These are phyloP conservation scores for Bifiguratus adelaidae DNA, from an alignment of 192 early-diverging fungal species.

Conservation along the genomic window DNA sequence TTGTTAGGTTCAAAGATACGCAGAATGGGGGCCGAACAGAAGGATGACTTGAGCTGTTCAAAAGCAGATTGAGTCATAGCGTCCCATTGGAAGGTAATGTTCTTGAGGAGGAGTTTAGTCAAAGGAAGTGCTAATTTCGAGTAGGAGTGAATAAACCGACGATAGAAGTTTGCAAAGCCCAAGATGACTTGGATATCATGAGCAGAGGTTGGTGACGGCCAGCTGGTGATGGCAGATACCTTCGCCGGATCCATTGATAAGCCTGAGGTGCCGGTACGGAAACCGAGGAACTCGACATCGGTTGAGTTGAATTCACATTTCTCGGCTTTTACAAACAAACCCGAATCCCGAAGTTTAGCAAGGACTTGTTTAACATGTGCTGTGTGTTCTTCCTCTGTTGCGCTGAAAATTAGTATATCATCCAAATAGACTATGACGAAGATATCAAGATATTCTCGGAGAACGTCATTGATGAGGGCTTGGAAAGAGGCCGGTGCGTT, in stretches of 20 bases:
- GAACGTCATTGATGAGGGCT: slow-evolving; percentile 27
- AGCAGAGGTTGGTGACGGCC: slow-evolving; percentile 4
- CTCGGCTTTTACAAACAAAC: too few relatives aligned
- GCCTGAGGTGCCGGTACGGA: slow-evolving; percentile 12
- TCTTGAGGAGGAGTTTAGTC: not conserved
- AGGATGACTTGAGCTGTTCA: not conserved
- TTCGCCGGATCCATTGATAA: slow-evolving; percentile 11
- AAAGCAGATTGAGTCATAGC: not conserved
- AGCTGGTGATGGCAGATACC: slow-evolving; percentile 7
- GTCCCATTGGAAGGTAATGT: not conserved
- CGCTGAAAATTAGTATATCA: slow-evolving; percentile 21
- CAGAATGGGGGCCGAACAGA: slow-evolving; percentile 10
- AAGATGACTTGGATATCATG: slow-evolving; percentile 8
- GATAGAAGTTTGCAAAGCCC: slow-evolving; percentile 13
- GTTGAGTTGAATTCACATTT: slow-evolving; percentile 1
- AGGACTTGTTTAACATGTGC: not conserved
- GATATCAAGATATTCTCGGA: slow-evolving; percentile 21
- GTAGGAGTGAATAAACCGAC: slow-evolving; percentile 9
- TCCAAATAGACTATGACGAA: slow-evolving; percentile 26
- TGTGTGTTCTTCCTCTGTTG: slow-evolving; percentile 2
- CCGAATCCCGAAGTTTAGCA: too few relatives aligned
- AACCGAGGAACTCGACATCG: slow-evolving; percentile 13
- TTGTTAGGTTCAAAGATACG: slow-evolving; percentile 11
- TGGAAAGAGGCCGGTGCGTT: slow-evolving; percentile 51
- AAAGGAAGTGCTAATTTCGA: slow-evolving; percentile 8